Percentiles rank a stretch among this genome's conserved stretches.
These are phyloP conservation scores for Kwoniella shandongensis DNA, from an alignment of 768 basidiomycete genomes.

Conservation along the genomic window DNA sequence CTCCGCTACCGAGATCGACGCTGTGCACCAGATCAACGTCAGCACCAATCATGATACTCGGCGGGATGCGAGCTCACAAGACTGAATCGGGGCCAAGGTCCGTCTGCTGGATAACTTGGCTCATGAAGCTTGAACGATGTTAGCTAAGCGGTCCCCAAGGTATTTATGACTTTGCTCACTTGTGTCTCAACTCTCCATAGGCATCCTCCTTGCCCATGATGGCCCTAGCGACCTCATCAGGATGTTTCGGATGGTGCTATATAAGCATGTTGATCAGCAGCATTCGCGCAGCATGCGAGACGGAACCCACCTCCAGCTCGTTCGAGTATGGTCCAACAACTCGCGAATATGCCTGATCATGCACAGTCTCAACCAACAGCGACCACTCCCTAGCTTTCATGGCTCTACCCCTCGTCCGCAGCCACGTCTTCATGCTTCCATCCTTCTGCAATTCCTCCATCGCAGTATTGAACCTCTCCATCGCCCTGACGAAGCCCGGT, in stretches of 20 bases:
- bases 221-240: constrained; percentile 62
- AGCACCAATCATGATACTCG: neutral
- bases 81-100: constrained; percentile 63
- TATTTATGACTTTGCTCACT: constrained; percentile 26
- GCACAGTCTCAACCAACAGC: constrained; percentile 43
- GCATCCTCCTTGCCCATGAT: constrained; percentile 46
- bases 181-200: constrained; percentile 51
- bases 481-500: constrained; percentile 43
- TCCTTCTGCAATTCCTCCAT: constrained; percentile 32
- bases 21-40: constrained; percentile 10
- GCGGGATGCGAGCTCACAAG: constrained; percentile 55
- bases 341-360: constrained; percentile 88
- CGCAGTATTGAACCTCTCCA: constrained; percentile 47
- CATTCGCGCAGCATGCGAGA: constrained; percentile 42
- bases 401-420: constrained; percentile 1
- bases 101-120: constrained; percentile 63
- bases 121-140: constrained; percentile 57
- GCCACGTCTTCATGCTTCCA: constrained; percentile 21
- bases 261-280: constrained; percentile 56
- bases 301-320: constrained; percentile 71
- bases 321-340: constrained; percentile 87
- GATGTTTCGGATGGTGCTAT: constrained; percentile 82
- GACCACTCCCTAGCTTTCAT: constrained; percentile 37
- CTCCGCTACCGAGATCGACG: constrained; percentile 81
- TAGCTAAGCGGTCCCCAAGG: neutral